Percentiles rank a stretch among this genome's conserved stretches.
Evolutionary conservation across 75 land plant genomes (phyloP).

Genomic region (Pinus tabuliformis): DNA sequence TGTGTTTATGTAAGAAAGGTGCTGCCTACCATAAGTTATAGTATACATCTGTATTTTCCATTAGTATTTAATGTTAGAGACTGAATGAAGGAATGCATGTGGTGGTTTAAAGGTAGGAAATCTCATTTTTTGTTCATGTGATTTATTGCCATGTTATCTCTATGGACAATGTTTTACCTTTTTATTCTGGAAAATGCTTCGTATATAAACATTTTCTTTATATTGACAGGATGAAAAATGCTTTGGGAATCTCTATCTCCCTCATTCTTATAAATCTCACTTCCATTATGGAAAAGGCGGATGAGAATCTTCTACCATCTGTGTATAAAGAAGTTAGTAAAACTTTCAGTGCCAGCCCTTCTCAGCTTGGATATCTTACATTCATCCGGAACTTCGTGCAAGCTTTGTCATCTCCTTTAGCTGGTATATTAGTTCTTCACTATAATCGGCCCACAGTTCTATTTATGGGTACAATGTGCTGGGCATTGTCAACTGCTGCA

Average conservation of each 20-base stretch:
- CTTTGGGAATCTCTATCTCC: slow-evolving; percentile 77
- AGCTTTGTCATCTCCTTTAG: slow-evolving; percentile 84
- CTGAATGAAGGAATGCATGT: too few relatives aligned
- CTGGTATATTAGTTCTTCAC: slow-evolving; percentile 80
- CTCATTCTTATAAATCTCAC: slow-evolving; percentile 90
- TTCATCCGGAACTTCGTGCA: slow-evolving; percentile 89
- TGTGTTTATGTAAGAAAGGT: too few relatives aligned
- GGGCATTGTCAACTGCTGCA: slow-evolving; percentile 96
- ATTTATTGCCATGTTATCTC: too few relatives aligned
- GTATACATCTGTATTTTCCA: too few relatives aligned
- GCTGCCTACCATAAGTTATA: too few relatives aligned
- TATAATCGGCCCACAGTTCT: slow-evolving; percentile 88
- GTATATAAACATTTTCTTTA: too few relatives aligned
- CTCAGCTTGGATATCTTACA: slow-evolving; percentile 92
- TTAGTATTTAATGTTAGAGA: too few relatives aligned
- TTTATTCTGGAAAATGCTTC: too few relatives aligned
- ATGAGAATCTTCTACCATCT: slow-evolving; percentile 93
- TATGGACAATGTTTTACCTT: too few relatives aligned
- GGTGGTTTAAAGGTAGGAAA: too few relatives aligned
- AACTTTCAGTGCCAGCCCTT: slow-evolving; percentile 82
- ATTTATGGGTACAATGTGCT: slow-evolving; percentile 87
- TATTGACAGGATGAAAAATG: slow-evolving; percentile 43
- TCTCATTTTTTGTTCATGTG: too few relatives aligned
- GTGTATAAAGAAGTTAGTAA: slow-evolving; percentile 97
- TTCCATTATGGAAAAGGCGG: slow-evolving; percentile 93